Percentiles rank a stretch among this genome's conserved stretches.
These are phyloP conservation scores for Viola odorata DNA, from an alignment of 345 rosid genomes.

Conservation along the genomic window DNA sequence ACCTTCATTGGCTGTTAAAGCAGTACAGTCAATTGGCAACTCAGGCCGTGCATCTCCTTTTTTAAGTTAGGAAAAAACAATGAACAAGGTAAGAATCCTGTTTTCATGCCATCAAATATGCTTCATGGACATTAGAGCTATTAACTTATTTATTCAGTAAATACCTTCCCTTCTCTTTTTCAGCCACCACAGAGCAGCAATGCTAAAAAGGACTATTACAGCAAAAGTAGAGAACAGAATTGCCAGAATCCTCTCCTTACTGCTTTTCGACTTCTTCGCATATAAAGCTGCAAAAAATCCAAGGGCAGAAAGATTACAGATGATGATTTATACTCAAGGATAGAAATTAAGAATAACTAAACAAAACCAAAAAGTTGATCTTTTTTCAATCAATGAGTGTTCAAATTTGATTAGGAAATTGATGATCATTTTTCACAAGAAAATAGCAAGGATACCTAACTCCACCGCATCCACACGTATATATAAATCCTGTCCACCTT, in stretches of 20 bases:
- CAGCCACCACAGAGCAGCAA: not conserved
- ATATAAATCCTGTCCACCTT: conserved; percentile 1
- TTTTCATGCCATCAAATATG: too few species aligned
- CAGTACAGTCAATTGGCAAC: too few species aligned
- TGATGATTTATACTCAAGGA: not conserved
- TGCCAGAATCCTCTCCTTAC: not conserved
- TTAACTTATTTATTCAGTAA: too few species aligned
- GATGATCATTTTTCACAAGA: not conserved
- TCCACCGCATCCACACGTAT: conserved; percentile 2
- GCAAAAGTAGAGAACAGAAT: not conserved
- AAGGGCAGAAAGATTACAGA: not conserved
- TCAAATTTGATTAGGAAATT: not conserved
- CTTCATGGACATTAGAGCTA: too few species aligned
- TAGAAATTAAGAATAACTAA: too few species aligned
- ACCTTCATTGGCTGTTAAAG: too few species aligned
- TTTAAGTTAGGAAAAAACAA: too few species aligned
- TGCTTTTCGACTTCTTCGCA: not conserved
- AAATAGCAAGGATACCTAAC: not conserved
- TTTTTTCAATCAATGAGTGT: not conserved
- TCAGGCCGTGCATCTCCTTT: too few species aligned
- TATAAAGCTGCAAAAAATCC: not conserved
- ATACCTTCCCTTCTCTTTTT: not conserved
- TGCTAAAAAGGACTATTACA: too few species aligned
- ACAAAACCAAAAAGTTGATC: not conserved
- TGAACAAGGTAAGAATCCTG: too few species aligned